Evolutionary conservation across 441 rosid species (phyloP), one percentile per base, ranked within the genome.

Genomic region (Eutrema salsugineum): DNA sequence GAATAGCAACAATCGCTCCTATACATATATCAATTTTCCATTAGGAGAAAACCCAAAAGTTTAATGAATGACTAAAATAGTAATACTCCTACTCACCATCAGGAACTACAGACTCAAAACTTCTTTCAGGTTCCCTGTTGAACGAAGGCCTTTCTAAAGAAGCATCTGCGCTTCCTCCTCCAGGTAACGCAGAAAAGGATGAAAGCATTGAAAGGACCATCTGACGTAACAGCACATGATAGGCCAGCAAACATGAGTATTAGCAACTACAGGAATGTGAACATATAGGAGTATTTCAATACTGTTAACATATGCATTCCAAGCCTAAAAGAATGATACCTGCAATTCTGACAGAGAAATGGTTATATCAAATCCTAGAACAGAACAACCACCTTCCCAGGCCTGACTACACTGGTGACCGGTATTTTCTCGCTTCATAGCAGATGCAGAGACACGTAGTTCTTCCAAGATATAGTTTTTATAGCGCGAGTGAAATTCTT

Each of bases 1-100:
- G 97, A 77, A 94, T 84, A 46, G 96, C 87, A 66, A 94, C 97
- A 64, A 90, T 84, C 73, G 97, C 85, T 53, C 99, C 99, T 94
- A 77, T 46, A 67, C 22, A 71, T 60, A 73, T 58, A 60, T 59
- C 62, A 76, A 54, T 35, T 67, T 68, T 39, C 57, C 56, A 55
- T 43, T 43, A 58, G 64, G 66, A 73, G 61, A 70, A 53, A 68
- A 77, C 71, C 66, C 58, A 73, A 70, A 61, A 57, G 61, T 53
- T 65, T 70, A 75, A 66, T 33, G 64, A 50, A 76, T 50, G 24
- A 16, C 56, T 70, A 53, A 12, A 47, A 14, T 36, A 39, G n/a
- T 56, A 70, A 67, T 43, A 77, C 63, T 55, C 50, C 60, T 63
- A 83, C 75, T 48, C 85, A 94, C 99, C 98, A 83, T 94, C 78